phyloP scores from a whole-genome alignment of 257 asterid species.

The Fraxinus cuspidata region DNA sequence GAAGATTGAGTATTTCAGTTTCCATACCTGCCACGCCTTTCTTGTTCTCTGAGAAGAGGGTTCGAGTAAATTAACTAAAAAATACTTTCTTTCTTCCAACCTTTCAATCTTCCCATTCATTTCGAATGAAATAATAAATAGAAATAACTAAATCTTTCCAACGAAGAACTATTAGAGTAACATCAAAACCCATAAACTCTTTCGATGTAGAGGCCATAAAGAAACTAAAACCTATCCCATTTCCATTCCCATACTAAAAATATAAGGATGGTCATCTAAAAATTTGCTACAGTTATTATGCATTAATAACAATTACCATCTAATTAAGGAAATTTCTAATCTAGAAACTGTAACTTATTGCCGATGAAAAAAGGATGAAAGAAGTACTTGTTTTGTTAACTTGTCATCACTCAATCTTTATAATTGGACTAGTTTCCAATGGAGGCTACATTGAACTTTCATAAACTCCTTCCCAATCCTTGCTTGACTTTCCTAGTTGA shows the following conservation, averaged over 20 bases:
- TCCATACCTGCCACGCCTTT: too few species aligned
- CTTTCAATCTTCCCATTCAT: too few species aligned
- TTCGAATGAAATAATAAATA: too few species aligned
- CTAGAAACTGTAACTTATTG: not conserved
- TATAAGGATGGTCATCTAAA: not conserved
- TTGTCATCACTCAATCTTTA: not conserved
- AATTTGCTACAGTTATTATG: not conserved
- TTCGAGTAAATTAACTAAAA: too few species aligned
- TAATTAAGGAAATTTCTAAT: not conserved
- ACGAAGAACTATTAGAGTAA: not conserved
- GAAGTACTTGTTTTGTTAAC: not conserved
- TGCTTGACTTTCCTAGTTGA: constrained; percentile 2
- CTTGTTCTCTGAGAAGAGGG: too few species aligned
- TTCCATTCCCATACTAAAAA: not conserved
- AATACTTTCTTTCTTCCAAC: too few species aligned
- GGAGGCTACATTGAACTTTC: not conserved
- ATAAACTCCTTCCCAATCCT: too few species aligned
- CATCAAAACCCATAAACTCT: not conserved
- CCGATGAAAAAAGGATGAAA: not conserved
- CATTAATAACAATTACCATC: not conserved
- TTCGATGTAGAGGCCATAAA: not conserved
- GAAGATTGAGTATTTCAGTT: too few species aligned
- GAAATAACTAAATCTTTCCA: not conserved
- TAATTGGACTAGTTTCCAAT: not conserved
- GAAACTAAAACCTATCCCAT: not conserved